Conservation (phyloP, 306 rosid genomes). For the Acmispon strigosus region DNA sequence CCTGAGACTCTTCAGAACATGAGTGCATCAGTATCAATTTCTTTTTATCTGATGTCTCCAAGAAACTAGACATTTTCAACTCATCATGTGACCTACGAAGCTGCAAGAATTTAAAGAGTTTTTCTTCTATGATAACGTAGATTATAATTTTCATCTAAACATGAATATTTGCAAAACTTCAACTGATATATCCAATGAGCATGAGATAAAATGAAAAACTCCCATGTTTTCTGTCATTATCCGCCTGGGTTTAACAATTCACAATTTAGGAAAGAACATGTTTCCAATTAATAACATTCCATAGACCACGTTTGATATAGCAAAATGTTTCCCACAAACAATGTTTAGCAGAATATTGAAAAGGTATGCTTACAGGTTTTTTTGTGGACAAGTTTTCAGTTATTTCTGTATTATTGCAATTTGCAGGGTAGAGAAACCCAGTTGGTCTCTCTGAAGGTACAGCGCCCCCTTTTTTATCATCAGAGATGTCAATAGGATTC, state of each 20-base stretch:
- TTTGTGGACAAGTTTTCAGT: conserved; percentile 29
- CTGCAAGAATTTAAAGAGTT: conserved; percentile 65
- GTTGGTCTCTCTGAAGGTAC: conserved; percentile 19
- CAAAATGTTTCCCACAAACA: conserved; percentile 5
- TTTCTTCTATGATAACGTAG: conserved; percentile 19
- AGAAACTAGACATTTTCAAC: conserved; percentile 21
- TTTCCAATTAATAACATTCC: background rate
- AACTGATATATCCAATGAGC: conserved; percentile 5
- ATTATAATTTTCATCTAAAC: conserved; percentile 11
- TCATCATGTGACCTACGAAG: conserved; percentile 46
- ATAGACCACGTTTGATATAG: background rate
- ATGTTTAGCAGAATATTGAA: background rate
- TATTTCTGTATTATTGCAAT: conserved; percentile 21
- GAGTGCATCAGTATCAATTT: conserved; percentile 20
- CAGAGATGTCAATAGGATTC: conserved; percentile 24
- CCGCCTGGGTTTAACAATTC: background rate
- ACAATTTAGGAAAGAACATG: background rate
- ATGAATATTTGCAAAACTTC: background rate
- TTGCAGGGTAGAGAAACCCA: conserved; percentile 19
- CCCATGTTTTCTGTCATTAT: background rate
- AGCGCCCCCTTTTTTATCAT: conserved; percentile 23
- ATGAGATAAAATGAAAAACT: background rate
- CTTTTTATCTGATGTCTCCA: conserved; percentile 26
- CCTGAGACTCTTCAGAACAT: conserved; percentile 25
- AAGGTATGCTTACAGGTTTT: conserved; percentile 41